Base-by-base conservation (phyloP, 2,329 filamentous ascomycete species). In the Cryphonectria carpinicola region DNA sequence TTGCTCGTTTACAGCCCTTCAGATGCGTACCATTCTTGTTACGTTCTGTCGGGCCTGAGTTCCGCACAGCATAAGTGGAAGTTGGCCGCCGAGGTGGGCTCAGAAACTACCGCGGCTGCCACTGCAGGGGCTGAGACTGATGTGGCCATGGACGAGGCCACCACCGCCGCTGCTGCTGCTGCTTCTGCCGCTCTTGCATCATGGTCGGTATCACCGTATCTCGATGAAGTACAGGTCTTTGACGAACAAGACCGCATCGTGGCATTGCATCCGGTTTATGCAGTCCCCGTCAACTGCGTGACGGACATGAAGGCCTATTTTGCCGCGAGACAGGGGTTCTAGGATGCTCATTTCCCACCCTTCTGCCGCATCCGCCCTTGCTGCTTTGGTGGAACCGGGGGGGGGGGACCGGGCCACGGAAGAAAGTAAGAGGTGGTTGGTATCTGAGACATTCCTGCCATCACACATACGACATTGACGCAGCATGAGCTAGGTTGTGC, bases 11-110 rank as follows among this genome's bases (percentile, higher is more conserved):
- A 63, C 75, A 94, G 92, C 76, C 85, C 86, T 72, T 90, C 94
- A 5, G 95, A 98, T 82, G 91, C 92, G 65, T 98, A 98, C 78
- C 95, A 98, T 81, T 94, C 94, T 61, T 96, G 93, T 82, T 98
- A 98, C 82, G 93, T 95, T 41, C 87, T 98, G 28, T 90, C 92
- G 32, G 95, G 95, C 6, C 85, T 98, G 74, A 96, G 93, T 79
- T 92, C 90, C 67, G 91, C 92, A 35, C 93, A 97, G 81, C 88
- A 97, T 79, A 83, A 86, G 76, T 89, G 87, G 87, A 80, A 82
- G 73, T 81, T 88, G 76, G 72, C 61, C 61, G 72, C 78, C 35
- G 79, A 79, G 22, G 79, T 79, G 56, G 81, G 82, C 74, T 82
- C 80, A 81, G 43, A 10, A 68, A 56, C 43, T 63, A 64, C 64